Evolutionary conservation across 495 filamentous ascomycete genomes (phyloP).

Genomic region (Aspergillus campestris): DNA sequence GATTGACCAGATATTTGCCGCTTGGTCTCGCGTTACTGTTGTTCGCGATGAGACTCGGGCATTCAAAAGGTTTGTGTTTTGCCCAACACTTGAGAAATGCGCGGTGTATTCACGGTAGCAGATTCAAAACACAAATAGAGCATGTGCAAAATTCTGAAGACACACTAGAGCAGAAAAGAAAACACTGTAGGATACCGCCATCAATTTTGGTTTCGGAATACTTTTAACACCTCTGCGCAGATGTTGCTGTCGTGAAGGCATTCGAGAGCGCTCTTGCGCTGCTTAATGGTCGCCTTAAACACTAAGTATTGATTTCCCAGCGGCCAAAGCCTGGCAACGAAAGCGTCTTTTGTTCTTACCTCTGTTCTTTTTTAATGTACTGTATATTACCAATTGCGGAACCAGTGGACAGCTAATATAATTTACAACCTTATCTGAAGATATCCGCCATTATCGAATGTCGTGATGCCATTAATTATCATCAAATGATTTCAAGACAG

Average conservation of each 20-base stretch:
- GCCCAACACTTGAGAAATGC: background rate
- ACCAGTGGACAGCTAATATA: too few relatives aligned
- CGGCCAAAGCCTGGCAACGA: too few relatives aligned
- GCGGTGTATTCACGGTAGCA: constrained; percentile 18
- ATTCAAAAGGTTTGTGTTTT: constrained; percentile 47
- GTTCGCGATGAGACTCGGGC: constrained; percentile 63
- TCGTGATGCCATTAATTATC: background rate
- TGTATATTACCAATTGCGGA: too few relatives aligned
- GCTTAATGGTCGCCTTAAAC: constrained; percentile 35
- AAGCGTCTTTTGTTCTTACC: too few relatives aligned
- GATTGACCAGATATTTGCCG: constrained; percentile 51
- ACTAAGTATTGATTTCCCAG: constrained; percentile 1
- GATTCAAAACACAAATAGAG: constrained; percentile 66
- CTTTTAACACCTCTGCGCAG: constrained; percentile 30
- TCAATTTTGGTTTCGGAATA: background rate
- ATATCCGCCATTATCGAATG: too few relatives aligned
- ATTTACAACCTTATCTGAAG: too few relatives aligned
- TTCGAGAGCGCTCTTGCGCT: constrained; percentile 73
- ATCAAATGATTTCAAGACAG: background rate
- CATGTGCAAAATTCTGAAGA: constrained; percentile 65
- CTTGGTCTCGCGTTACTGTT: constrained; percentile 59
- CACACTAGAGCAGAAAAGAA: constrained; percentile 58
- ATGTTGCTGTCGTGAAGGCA: constrained; percentile 67
- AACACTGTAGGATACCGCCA: constrained; percentile 53
- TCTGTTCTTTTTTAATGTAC: too few relatives aligned